Evolutionary conservation across 139 green algal genomes (phyloP), one percentile per base, ranked within the genome.

Genomic region (Trebouxia sp.): DNA sequence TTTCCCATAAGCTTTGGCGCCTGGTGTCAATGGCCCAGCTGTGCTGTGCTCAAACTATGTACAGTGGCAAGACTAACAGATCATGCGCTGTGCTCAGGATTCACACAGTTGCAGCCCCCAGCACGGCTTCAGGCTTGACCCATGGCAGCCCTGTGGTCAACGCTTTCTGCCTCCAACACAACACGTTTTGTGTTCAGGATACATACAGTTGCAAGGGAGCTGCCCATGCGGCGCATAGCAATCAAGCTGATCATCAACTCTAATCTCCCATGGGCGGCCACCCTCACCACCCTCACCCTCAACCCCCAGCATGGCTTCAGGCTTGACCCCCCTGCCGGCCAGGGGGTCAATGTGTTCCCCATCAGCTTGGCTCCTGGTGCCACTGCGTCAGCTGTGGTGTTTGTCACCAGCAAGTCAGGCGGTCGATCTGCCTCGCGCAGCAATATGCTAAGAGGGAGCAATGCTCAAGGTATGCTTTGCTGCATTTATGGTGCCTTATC

Each of bases 161-260:
- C n/a, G n/a, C n/a, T n/a, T n/a, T n/a, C n/a, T n/a, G n/a, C n/a
- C n/a, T n/a, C n/a, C n/a, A n/a, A n/a, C n/a, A n/a, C n/a, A n/a
- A n/a, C n/a, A n/a, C n/a, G 69, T 2, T 56, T 39, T 77, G 69
- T 41, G 35, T 50, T 42, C 80, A 84, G 80, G 55, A 43, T 84
- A 74, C 51, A 65, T 55, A 51, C 56, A 22, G 37, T 28, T 42
- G 80, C 80, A 6, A 42, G 53, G 43, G 80, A 84, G 55, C 53
- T 80, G 22, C 51, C 66, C 32, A 55, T 39, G 3, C 78, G 80
- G 47, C 72, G 74, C 1, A 56, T 89, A 39, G 79, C 79, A 28
- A 37, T 88, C 32, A 82, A 87, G 66, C 35, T 79, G 35, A 83
- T 47, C 30, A 38, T 89, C 17, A 81, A 48, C 1, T 87, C 80